Base-by-base conservation (phyloP, 2,329 filamentous ascomycete species). In the Botrytis squamosa region DNA sequence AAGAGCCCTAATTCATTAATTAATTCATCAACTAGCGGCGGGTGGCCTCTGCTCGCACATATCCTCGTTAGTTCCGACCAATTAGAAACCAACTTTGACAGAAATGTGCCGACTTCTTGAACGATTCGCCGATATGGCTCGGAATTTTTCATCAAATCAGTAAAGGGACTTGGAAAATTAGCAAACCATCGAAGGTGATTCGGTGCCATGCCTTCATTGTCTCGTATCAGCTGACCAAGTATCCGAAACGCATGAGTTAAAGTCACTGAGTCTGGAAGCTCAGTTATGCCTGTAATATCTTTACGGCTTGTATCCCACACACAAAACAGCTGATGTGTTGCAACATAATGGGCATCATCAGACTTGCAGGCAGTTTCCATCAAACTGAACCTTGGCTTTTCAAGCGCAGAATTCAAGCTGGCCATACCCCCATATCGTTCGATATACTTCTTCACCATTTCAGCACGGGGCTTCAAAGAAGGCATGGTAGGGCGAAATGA, bases 301-400 rank as follows among this genome's bases (percentile, higher is more conserved):
- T 72, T 55, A 46, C 66, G 76, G 55, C 77, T 69, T 22, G 74
- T 46, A 73, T 80, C 85, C 85, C 87, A 88, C 33, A 87, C 78
- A 78, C 90, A 92, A 80, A 89, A 90, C 2, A 91, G 74, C 78
- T 93, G 91, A 79, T 93, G 91, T 20, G 92, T 80, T 9, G 86
- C 84, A 68, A 94, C 77, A 79, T 91, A 94, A 78, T 92, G 88
- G 65, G 84, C 75, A 80, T 95, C 92, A 7, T 85, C 81, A 0
- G 80, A 77, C 2, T 75, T 62, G 76, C 89, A 91, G 1, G 92
- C 91, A 38, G 88, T 83, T 40, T 76, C 78, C 20, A 94, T 82
- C 12, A 92, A 84, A n/a, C 80, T 76, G 49, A 89, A 83, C 44
- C 91, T 85, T 38, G 83, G 83, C 63, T 79, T 78, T 74, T 88